Evolutionary conservation across 768 basidiomycete species (phyloP).

Genomic region (Gautieria morchelliformis): DNA sequence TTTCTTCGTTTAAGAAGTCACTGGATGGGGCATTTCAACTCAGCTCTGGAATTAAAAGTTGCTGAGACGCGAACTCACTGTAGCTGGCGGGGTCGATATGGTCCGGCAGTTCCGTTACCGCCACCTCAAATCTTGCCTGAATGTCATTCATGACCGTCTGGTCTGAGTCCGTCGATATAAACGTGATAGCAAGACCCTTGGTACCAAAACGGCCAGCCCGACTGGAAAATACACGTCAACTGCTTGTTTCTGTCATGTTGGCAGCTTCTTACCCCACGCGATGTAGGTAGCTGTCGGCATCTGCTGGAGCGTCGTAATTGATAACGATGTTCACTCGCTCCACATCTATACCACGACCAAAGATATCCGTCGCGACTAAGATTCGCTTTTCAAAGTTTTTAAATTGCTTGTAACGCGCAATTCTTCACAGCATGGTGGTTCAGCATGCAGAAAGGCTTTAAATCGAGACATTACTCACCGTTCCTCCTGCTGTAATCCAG

Average conservation of each 20-base stretch:
- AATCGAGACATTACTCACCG: slow-evolving; percentile 46
- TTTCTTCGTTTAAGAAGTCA: neutral
- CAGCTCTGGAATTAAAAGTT: neutral
- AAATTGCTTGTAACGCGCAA: slow-evolving; percentile 93
- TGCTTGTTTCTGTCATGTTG: slow-evolving; percentile 7
- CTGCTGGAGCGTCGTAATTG: slow-evolving; percentile 96
- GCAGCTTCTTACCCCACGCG: slow-evolving; percentile 69
- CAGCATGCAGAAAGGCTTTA: neutral
- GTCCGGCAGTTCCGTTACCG: slow-evolving; percentile 89
- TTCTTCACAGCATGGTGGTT: slow-evolving; percentile 37
- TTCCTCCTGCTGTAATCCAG: slow-evolving; percentile 89
- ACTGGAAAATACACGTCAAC: slow-evolving; percentile 27
- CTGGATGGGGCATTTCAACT: neutral
- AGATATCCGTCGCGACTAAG: slow-evolving; percentile 97
- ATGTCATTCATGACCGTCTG: slow-evolving; percentile 91
- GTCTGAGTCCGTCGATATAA: slow-evolving; percentile 87
- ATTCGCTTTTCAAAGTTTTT: slow-evolving; percentile 99
- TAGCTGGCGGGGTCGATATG: slow-evolving; percentile 92
- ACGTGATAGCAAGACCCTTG: slow-evolving; percentile 97
- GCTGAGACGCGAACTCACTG: slow-evolving; percentile 52
- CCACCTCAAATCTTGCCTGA: slow-evolving; percentile 95
- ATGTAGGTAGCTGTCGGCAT: slow-evolving; percentile 97
- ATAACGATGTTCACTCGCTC: slow-evolving; percentile 99
- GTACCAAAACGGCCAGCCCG: slow-evolving; percentile 99
- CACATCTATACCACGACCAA: slow-evolving; percentile 98